Evolutionary conservation across 2,329 filamentous ascomycete genomes (phyloP), one percentile per base, ranked within the genome.

Genomic region (Epichloe hybrida): DNA sequence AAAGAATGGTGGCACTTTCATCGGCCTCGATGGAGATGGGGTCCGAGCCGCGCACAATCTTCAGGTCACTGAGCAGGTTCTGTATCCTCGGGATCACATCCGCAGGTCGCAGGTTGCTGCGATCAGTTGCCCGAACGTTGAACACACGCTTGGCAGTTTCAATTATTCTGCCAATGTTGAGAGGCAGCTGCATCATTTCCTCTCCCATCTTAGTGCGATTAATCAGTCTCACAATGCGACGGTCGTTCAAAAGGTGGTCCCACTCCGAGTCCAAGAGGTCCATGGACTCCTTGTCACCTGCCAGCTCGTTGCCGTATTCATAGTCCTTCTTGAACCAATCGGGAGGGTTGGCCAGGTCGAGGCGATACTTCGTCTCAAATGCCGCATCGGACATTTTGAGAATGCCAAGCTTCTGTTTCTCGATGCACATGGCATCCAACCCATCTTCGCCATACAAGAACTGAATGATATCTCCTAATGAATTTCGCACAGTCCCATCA

Each of bases 391-490:
- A 88, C 66, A 88, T 82, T 57, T 83, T 84, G 65, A 97, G 86
- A 63, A 87, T 84, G 60, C 95, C 88, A 56, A 98, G 80, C 50
- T 80, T 80, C 68, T 98, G 94, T 61, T 89, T 88, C 72, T 99
- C 93, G 52, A 99, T 97, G 66, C 84, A 81, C 57, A 86, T 86
- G 62, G 87, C 94, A 66, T 98, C 94, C 7, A 97, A 77, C 62
- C 93, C 94, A 67, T 98, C 94, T 66, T 98, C 93, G 63, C 93
- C 93, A 58, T 98, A 98, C 54, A 96, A 77, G 72, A 98, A 98
- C 64, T 98, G 91, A 50, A 98, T 84, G 55, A 98, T 86, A 61
- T 98, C 94, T 44, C 93, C 93, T 43, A 97, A 76, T 2, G 93
- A 98, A 69, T 98, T 98, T 53, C 93, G 85, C 31, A 98, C 89